Evolutionary conservation across 2,329 filamentous ascomycete species (phyloP).

Genomic region (Elsinoe necatrix): DNA sequence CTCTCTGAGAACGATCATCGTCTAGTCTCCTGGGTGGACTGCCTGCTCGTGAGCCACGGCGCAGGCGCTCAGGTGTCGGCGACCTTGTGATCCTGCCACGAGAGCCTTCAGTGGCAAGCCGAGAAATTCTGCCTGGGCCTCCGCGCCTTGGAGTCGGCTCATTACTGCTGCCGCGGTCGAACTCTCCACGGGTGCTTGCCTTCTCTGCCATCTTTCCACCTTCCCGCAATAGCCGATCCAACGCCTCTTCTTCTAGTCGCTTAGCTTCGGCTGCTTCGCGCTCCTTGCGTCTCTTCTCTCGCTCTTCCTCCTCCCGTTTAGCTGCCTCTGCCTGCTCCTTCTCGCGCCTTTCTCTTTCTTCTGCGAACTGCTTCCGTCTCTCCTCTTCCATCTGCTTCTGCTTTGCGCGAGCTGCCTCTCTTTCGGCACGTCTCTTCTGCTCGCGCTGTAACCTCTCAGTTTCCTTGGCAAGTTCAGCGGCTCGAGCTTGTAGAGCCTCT

Average conservation of each 20-base stretch:
- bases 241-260: slow-evolving; percentile 46
- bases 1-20: slow-evolving; percentile 8
- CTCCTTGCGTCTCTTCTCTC: slow-evolving; percentile 34
- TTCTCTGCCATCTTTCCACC: slow-evolving; percentile 48
- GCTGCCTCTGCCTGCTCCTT: slow-evolving; percentile 45
- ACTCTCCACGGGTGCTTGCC: slow-evolving; percentile 41
- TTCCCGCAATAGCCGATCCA: slow-evolving; percentile 47
- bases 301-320: slow-evolving; percentile 40
- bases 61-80: slow-evolving; percentile 21
- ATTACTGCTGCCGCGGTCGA: slow-evolving; percentile 37
- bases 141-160: slow-evolving; percentile 32
- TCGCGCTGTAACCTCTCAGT: slow-evolving; percentile 38
- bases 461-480: slow-evolving; percentile 37
- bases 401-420: slow-evolving; percentile 37
- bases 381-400: slow-evolving; percentile 46
- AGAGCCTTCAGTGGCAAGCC: slow-evolving; percentile 15
- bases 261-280: slow-evolving; percentile 41
- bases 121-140: slow-evolving; percentile 20
- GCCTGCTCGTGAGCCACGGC: slow-evolving; percentile 22
- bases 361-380: slow-evolving; percentile 43
- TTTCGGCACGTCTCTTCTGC: slow-evolving; percentile 41
- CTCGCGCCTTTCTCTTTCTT: slow-evolving; percentile 39
- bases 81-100: slow-evolving; percentile 21
- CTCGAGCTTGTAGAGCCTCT: slow-evolving; percentile 42
- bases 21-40: slow-evolving; percentile 2